Evolutionary conservation across 2,329 filamentous ascomycete species (phyloP).

Genomic region (Cladophialophora psammophila): DNA sequence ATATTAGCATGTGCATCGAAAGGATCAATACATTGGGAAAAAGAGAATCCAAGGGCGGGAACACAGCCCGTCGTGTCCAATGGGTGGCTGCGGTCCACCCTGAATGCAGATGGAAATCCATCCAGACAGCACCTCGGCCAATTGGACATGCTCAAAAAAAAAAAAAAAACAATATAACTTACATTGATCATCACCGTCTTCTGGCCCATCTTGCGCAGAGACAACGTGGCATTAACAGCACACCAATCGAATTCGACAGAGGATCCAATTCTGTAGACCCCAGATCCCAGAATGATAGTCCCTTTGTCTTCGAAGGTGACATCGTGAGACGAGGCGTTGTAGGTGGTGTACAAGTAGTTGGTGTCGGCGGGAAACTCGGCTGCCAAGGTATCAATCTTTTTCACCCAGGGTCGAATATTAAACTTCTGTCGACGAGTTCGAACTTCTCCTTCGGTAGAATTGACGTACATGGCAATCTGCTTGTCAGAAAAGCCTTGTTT

Average conservation of each 20-base stretch:
- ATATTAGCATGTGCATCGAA: constrained; percentile 25
- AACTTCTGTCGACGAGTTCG: constrained; percentile 84
- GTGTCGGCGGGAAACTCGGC: constrained; percentile 95
- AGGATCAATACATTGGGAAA: background rate
- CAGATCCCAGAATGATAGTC: constrained; percentile 85
- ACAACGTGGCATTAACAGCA: constrained; percentile 86
- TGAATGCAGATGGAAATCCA: no score
- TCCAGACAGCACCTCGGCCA: no score
- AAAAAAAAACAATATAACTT: no score
- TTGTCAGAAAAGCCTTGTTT: constrained; percentile 97
- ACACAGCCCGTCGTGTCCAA: no score
- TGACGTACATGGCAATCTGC: constrained; percentile 88
- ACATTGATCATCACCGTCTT: constrained; percentile 98
- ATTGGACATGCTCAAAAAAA: no score
- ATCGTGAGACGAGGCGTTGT: constrained; percentile 94
- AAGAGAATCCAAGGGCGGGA: constrained; percentile 9
- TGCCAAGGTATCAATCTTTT: constrained; percentile 97
- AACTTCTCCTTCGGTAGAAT: constrained; percentile 86
- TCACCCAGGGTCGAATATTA: constrained; percentile 92
- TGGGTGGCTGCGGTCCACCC: no score
- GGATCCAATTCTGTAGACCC: constrained; percentile 96
- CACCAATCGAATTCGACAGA: constrained; percentile 99
- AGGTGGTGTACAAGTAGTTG: constrained; percentile 97
- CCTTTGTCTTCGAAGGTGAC: constrained; percentile 93
- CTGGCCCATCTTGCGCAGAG: constrained; percentile 84